Conservation (phyloP, 331 rosid species). For the Erythrophleum ivorense region DNA sequence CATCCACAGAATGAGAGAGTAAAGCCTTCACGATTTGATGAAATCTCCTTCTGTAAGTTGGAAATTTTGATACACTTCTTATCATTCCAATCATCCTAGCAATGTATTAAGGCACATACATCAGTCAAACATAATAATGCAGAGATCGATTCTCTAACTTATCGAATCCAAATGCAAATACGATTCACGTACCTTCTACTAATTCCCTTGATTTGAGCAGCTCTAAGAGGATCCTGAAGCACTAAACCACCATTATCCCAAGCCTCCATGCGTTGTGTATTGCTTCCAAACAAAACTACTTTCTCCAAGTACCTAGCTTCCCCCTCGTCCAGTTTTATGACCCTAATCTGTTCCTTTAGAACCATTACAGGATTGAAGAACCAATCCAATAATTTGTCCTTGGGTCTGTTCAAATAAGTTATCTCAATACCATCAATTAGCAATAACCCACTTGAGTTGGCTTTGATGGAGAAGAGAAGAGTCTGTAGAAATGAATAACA, state of each 20-base stretch:
- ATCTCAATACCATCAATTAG: slow-evolving; percentile 72
- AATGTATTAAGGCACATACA: slow-evolving; percentile 7
- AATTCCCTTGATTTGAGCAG: slow-evolving; percentile 85
- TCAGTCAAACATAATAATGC: slow-evolving; percentile 23
- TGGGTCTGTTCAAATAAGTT: slow-evolving; percentile 70
- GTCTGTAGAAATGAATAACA: slow-evolving; percentile 70
- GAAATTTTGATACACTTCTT: slow-evolving; percentile 70
- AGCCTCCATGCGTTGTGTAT: slow-evolving; percentile 54
- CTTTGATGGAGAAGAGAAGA: slow-evolving; percentile 69
- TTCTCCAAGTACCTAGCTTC: slow-evolving; percentile 78
- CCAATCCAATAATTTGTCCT: slow-evolving; percentile 85
- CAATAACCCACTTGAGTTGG: slow-evolving; percentile 69
- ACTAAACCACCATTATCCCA: slow-evolving; percentile 64
- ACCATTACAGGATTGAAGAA: slow-evolving; percentile 85
- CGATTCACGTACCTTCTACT: slow-evolving; percentile 63
- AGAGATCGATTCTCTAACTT: background rate
- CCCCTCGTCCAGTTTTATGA: slow-evolving; percentile 57
- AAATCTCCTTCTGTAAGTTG: slow-evolving; percentile 75
- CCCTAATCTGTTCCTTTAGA: slow-evolving; percentile 82
- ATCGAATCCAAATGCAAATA: background rate
- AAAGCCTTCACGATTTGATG: slow-evolving; percentile 70
- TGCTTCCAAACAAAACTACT: slow-evolving; percentile 65
- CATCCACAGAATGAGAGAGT: slow-evolving; percentile 47
- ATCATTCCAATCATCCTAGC: slow-evolving; percentile 83
- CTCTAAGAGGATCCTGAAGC: slow-evolving; percentile 64